A percentile compares a stretch with the other conserved stretches of the same genome.
phyloP scores from a whole-genome alignment of 331 rosid genomes.

The Acacia concinna region DNA sequence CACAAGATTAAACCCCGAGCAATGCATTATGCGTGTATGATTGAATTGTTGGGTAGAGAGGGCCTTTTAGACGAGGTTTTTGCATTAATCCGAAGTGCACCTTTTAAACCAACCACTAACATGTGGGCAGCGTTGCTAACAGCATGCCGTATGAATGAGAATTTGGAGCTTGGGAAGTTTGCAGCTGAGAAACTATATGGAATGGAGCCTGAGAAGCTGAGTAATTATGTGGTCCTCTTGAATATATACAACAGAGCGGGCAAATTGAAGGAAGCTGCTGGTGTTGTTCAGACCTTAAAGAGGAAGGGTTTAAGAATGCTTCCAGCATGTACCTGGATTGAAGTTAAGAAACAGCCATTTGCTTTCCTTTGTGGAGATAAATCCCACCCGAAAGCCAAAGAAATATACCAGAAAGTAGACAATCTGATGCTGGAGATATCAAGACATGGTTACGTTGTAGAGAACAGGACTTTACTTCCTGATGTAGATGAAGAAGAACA shows the following conservation, averaged over 20 bases:
- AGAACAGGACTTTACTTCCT: slow-evolving; percentile 57
- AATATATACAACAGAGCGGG: slow-evolving; percentile 69
- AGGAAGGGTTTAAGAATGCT: slow-evolving; percentile 80
- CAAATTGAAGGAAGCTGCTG: slow-evolving; percentile 78
- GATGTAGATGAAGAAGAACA: slow-evolving; percentile 80
- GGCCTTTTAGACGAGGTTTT: slow-evolving; percentile 78
- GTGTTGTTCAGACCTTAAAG: slow-evolving; percentile 67
- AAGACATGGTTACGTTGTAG: slow-evolving; percentile 50
- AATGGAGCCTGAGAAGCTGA: slow-evolving; percentile 76
- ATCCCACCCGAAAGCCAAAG: slow-evolving; percentile 46
- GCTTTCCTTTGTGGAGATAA: slow-evolving; percentile 65
- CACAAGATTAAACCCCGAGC: slow-evolving; percentile 79
- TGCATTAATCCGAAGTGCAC: slow-evolving; percentile 61
- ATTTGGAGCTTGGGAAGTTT: slow-evolving; percentile 76
- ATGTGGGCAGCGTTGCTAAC: slow-evolving; percentile 93
- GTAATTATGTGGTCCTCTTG: slow-evolving; percentile 69
- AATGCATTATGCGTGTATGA: slow-evolving; percentile 90
- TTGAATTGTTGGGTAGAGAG: slow-evolving; percentile 81
- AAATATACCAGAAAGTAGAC: slow-evolving; percentile 59
- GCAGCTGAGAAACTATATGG: slow-evolving; percentile 78
- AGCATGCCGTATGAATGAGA: slow-evolving; percentile 71
- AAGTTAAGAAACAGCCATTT: slow-evolving; percentile 57
- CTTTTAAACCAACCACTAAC: slow-evolving; percentile 71
- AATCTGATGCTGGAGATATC: slow-evolving; percentile 64
- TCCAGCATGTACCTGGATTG: slow-evolving; percentile 70